Percentiles rank a stretch among this genome's conserved stretches.
phyloP scores from a whole-genome alignment of 305 asterid genomes.

The Fraxinus sp. region DNA sequence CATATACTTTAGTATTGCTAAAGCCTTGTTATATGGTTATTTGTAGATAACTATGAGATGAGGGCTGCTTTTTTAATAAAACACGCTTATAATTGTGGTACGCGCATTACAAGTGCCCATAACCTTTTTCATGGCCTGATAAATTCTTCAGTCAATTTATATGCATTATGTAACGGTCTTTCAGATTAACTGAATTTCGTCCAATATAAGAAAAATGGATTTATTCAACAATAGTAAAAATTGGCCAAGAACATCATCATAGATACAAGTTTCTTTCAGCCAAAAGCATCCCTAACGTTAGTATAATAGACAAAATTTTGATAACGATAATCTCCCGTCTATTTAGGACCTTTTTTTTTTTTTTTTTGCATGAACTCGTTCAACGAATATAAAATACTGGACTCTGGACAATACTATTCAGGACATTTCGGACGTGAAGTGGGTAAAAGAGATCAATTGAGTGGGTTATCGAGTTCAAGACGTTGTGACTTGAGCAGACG shows the following conservation, averaged over 20 bases:
- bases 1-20: neutral
- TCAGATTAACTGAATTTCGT: constrained; percentile 54
- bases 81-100: neutral
- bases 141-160: constrained; percentile 18
- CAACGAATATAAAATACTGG: neutral
- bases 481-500: neutral
- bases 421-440: neutral
- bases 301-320: neutral
- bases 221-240: constrained; percentile 36
- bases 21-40: neutral
- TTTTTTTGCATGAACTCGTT: neutral
- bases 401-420: neutral
- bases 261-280: neutral
- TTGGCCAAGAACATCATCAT: neutral
- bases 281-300: neutral
- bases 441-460: neutral
- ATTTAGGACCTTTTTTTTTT: neutral
- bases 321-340: neutral
- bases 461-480: no score
- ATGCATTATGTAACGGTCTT: constrained; percentile 29
- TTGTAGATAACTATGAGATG: neutral
- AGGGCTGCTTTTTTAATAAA: neutral
- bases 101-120: neutral
- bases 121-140: neutral
- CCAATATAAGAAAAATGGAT: constrained; percentile 42